Base-by-base conservation (phyloP, 1,139 yeast species). In the Saccharomyces hybrid region DNA sequence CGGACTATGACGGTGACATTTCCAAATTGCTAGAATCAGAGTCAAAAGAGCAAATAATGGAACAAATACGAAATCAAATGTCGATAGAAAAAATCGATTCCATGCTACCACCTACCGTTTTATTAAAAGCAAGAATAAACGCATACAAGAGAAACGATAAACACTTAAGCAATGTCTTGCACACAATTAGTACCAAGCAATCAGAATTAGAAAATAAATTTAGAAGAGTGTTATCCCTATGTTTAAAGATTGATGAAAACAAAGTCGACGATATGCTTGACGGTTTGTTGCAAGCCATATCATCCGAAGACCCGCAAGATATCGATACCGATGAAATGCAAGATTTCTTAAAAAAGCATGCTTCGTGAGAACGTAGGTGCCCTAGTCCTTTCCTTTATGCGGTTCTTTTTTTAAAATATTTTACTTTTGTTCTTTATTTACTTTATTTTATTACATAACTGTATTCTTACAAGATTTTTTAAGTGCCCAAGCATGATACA, bases 221-320 rank as follows among this genome's bases (percentile, higher is more conserved):
- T 73, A 83, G 95, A 65, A 80, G 88, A 63, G 96, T 93, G 24
- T 93, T 93, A 44, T 84, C 96, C 48, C 77, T 89, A 55, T 91
- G 98, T 73, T 87, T 96, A 3, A 93, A 95, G 21, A 95, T 90
- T 27, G 88, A 83, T 49, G 85, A 81, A 54, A 76, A 73, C 26
- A 86, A 86, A 62, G 96, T 91, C 47, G 99, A 93, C 68, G 81
- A 80, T 56, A 78, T 93, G 63, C 77, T 93, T 56, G 95, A 87
- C 61, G 96, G 95, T 3, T 77, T 93, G 52, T 80, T 93, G 29
- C 89, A 86, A 66, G 96, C 97, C 12, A 96, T 93, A 4, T 96
- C 90, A 59, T 86, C 89, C 57, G 71, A 68, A 50, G 89, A 84
- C 65, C 86, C 86, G 1, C 84, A 80, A 55, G 86, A 81, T 55